Evolutionary conservation across 768 basidiomycete species (phyloP).

Genomic region (Suillus subaureus): DNA sequence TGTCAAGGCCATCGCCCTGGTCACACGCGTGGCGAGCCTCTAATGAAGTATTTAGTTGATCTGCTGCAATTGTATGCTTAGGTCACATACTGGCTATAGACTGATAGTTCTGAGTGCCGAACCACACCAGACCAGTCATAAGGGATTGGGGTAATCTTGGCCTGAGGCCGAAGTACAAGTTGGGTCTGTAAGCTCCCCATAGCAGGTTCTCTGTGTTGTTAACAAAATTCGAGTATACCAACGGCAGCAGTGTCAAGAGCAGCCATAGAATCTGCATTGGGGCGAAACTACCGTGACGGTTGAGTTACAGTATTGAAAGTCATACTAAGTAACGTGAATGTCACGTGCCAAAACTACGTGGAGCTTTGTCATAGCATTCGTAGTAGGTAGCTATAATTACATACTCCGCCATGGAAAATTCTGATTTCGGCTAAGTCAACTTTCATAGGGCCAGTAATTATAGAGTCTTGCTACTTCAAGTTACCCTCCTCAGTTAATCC

Average conservation of each 20-base stretch:
- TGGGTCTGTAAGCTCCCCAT: conserved; percentile 86
- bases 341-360: conserved; percentile 16
- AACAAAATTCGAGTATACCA: conserved; percentile 19
- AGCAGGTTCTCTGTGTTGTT: conserved; percentile 46
- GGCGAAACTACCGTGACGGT: neutral
- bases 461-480: neutral
- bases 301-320: neutral
- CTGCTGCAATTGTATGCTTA: conserved; percentile 1
- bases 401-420: no score
- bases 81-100: conserved; percentile 61
- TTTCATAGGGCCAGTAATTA: no score
- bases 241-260: conserved; percentile 26
- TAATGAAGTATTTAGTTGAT: conserved; percentile 29
- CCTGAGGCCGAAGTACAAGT: conserved; percentile 92
- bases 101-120: conserved; percentile 83
- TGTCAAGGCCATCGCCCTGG: conserved; percentile 77
- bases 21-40: conserved; percentile 87
- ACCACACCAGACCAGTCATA: conserved; percentile 94
- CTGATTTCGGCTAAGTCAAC: no score
- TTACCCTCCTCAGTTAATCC: neutral
- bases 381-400: no score
- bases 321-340: neutral
- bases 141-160: conserved; percentile 87
- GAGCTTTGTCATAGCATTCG: no score
- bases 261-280: conserved; percentile 29